Base-by-base conservation (phyloP, 2,329 filamentous ascomycete species). In the Daldinia sp. region DNA sequence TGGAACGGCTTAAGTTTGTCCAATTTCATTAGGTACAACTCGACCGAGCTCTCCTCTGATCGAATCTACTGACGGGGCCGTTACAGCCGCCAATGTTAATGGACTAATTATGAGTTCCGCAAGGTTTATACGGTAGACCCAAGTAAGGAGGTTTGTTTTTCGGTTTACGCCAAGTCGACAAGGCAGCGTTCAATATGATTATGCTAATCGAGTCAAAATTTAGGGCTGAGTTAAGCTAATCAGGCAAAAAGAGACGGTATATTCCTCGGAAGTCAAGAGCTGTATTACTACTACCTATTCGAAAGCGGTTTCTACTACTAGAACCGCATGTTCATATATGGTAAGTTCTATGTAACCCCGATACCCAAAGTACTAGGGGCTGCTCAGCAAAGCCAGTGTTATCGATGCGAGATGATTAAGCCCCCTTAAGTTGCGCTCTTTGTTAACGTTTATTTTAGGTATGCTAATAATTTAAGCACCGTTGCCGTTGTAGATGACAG, bases 401-500 rank as follows among this genome's bases (percentile, higher is more conserved):
- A 37, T 37, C 11, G 6, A 51, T 23, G 37, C 10, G 27, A 15
- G 48, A 58, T 45, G 23, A 45, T 37, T 21, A 23, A 27, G 23
- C 21, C 11, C 4, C 43, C 21, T 54, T 37, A 29, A n/a, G 15
- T 45, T 43, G 9, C 19, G 23, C 43, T 54, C 32, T 51, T 30
- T n/a, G 27, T 53, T 27, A 19, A 52, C 21, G 11, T 39, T 15
- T 25, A 30, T 13, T 13, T 21, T 17, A 15, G 21, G 23, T 21
- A n/a, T 4, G 45, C 15, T 8, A 25, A 29, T 30, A 17, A 32
- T 27, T 68, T 69, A 73, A 65, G 70, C 68, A 5, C 69, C 68
- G 49, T 72, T 73, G 11, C 71, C 71, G 25, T 73, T 73, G 64
- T 72, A 73, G 5, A 69, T 53, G 34, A 73, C 58, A 19, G 67